Percentiles rank a stretch among this genome's conserved stretches.
phyloP scores from a whole-genome alignment of 179 eudicot species.

The Dionaea muscipula region DNA sequence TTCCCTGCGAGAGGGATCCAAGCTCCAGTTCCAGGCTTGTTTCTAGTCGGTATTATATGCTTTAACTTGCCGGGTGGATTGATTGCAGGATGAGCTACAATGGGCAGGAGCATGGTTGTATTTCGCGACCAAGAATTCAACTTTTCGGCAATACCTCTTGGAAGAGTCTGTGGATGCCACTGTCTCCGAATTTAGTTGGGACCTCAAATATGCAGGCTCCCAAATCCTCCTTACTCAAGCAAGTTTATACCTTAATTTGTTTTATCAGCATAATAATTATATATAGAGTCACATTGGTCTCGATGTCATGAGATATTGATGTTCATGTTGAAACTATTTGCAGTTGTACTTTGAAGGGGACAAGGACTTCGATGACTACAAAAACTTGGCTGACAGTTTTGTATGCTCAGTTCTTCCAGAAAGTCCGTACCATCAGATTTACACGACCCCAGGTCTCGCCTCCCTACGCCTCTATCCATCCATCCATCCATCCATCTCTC shows the following conservation, averaged over 20 bases:
- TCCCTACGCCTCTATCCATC: no score
- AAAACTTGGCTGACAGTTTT: constrained; percentile 44
- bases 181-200: constrained; percentile 73
- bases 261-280: no score
- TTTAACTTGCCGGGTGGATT: background rate
- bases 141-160: constrained; percentile 35
- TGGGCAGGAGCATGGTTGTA: constrained; percentile 92
- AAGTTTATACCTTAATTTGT: constrained; percentile 6
- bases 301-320: no score
- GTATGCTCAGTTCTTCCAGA: constrained; percentile 54
- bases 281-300: no score
- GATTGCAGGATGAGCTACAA: constrained; percentile 60
- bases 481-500: background rate
- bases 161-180: constrained; percentile 39
- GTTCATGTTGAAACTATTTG: background rate
- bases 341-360: constrained; percentile 54
- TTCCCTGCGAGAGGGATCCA: no score
- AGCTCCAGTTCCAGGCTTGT: background rate
- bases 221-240: constrained; percentile 62
- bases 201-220: constrained; percentile 71
- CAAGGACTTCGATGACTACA: constrained; percentile 30
- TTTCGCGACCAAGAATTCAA: constrained; percentile 32
- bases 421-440: constrained; percentile 52
- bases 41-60: background rate
- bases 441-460: constrained; percentile 22